Percentiles rank a stretch among this genome's conserved stretches.
phyloP scores from a whole-genome alignment of 2,329 filamentous ascomycete species.

The Colletotrichum sp. region DNA sequence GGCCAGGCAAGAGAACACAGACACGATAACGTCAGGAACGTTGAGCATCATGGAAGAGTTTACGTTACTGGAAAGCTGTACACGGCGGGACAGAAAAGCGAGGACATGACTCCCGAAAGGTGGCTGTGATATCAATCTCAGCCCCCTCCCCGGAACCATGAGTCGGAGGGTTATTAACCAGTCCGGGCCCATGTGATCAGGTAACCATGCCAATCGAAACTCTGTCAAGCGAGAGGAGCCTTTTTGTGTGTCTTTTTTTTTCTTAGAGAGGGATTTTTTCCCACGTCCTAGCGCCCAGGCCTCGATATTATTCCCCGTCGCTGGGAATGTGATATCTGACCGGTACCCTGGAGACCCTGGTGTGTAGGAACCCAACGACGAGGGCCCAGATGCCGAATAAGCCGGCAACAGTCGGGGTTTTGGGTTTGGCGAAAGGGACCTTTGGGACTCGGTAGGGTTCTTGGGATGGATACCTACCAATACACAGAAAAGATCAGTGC shows the following conservation, averaged over 20 bases:
- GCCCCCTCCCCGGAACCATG: neutral
- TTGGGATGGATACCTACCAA: neutral
- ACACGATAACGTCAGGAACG: neutral
- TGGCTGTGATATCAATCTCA: neutral
- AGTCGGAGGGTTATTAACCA: neutral
- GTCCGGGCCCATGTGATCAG: neutral
- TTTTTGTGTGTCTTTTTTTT: neutral
- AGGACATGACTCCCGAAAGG: neutral
- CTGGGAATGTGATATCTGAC: neutral
- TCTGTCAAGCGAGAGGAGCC: neutral
- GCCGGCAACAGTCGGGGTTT: neutral
- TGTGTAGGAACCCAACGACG: neutral
- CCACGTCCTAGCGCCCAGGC: neutral
- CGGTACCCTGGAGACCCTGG: neutral
- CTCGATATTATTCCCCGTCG: neutral
- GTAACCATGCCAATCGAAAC: neutral
- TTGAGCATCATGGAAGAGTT: neutral
- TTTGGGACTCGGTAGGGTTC: neutral
- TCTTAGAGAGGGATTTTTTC: neutral
- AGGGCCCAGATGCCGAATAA: neutral
- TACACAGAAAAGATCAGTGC: neutral
- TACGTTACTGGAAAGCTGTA: neutral
- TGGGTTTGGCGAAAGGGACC: neutral
- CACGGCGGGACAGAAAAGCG: neutral
- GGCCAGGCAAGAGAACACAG: neutral